phyloP scores from a whole-genome alignment of 257 asterid genomes.

The Fraxinus quadrangulata region DNA sequence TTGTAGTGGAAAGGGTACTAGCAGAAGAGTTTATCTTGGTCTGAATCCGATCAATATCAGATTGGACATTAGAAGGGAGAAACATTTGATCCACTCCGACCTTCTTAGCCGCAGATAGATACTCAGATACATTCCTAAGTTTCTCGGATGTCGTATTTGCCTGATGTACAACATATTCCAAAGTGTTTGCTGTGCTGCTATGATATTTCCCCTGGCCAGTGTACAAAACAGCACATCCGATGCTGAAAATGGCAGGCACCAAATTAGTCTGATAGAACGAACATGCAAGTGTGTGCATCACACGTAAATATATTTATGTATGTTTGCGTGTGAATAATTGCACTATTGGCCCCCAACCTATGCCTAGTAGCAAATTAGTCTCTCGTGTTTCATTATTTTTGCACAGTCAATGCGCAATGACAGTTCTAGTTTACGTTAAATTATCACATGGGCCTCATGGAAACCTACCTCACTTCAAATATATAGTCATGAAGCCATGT shows the following conservation, averaged over 20 bases:
- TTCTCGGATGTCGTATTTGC: slow-evolving; percentile 41
- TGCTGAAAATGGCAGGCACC: slow-evolving; percentile 46
- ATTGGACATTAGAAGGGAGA: slow-evolving; percentile 64
- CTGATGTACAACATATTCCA: slow-evolving; percentile 49
- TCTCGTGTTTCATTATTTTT: not conserved
- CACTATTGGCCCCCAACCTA: not conserved
- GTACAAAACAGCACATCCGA: slow-evolving; percentile 55
- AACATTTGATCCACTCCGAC: slow-evolving; percentile 54
- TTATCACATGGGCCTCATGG: not conserved
- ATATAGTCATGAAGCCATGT: not conserved
- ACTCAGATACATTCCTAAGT: slow-evolving; percentile 47
- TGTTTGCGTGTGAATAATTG: not conserved
- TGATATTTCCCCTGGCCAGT: slow-evolving; percentile 53
- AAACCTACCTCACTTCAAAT: not conserved
- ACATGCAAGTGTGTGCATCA: not conserved
- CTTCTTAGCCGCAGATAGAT: slow-evolving; percentile 55
- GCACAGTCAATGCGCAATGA: not conserved
- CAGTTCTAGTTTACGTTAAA: not conserved
- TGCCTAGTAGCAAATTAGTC: not conserved
- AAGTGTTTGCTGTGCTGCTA: slow-evolving; percentile 44
- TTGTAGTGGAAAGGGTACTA: slow-evolving; percentile 54
- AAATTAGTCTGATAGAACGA: slow-evolving; percentile 16
- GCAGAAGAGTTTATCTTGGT: slow-evolving; percentile 76
- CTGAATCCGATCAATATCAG: slow-evolving; percentile 74
- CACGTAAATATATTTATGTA: not conserved